Percentiles rank a stretch among this genome's conserved stretches.
phyloP scores from a whole-genome alignment of 768 basidiomycete genomes.

The Mycena rosella region DNA sequence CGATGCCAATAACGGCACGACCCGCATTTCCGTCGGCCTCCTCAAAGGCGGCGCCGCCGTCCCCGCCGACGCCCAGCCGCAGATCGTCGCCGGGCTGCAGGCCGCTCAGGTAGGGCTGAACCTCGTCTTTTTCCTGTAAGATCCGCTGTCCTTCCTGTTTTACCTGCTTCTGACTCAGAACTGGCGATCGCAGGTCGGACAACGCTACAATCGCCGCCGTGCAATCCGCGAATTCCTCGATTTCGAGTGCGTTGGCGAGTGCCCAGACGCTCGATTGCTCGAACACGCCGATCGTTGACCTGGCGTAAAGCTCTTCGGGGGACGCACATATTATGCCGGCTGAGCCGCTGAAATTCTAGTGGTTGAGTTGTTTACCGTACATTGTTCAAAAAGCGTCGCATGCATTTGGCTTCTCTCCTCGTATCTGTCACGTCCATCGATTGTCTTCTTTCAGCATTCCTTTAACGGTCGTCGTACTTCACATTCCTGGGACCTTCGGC shows the following conservation, averaged over 20 bases:
- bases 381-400: too few species aligned
- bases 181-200: background rate
- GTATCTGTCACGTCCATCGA: too few species aligned
- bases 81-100: constrained; percentile 11
- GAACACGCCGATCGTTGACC: too few species aligned
- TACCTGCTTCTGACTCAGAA: background rate
- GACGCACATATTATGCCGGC: too few species aligned
- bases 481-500: too few species aligned
- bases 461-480: too few species aligned
- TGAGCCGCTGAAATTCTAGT: too few species aligned
- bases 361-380: too few species aligned
- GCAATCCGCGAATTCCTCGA: constrained; percentile 14
- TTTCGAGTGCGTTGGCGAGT: background rate
- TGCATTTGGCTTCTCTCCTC: too few species aligned
- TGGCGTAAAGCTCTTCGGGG: too few species aligned
- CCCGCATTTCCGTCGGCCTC: constrained; percentile 4
- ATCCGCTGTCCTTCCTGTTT: background rate
- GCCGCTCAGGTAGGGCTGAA: constrained; percentile 8
- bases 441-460: too few species aligned
- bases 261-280: too few species aligned
- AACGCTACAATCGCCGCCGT: background rate
- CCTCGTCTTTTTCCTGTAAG: background rate
- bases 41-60: background rate
- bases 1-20: constrained; percentile 15
- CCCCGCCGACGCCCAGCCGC: background rate